Evolutionary conservation across 129 eudicot species (phyloP), one percentile per base, ranked within the genome.

Genomic region (Centella asiatica): DNA sequence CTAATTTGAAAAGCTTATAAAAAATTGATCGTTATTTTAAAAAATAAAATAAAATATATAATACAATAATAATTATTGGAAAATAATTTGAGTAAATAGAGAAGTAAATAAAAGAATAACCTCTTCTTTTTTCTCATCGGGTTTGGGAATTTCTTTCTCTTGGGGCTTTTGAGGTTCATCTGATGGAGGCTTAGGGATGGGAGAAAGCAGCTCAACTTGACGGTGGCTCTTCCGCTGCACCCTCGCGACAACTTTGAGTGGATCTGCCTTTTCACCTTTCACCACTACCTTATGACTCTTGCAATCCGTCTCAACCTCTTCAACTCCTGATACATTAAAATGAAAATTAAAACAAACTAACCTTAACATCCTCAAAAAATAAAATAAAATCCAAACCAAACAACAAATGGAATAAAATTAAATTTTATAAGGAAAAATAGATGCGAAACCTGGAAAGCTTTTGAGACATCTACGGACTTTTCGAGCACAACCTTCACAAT

Each of bases 401-500:
- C 19, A 18, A 18, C 11, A 5, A 20, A 13, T 45, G 1, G 6
- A 9, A 57, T 19, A 67, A 20, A 4, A 10, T 14, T 29, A 18
- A 44, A 27, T 17, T 6, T 14, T 44, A 15, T 2, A 12, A 14
- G 19, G 27, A 31, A 2, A 15, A 7, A 53, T 32, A 4, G 18
- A 81, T 11, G n/a, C 3, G 80, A 19, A 32, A 83, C 89, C 89
- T 17, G 70, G 65, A 31, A 83, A 83, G 14, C 83, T 83, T 45
- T 77, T 79, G 57, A 83, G 89, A 34, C 82, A 83, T 19, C 71
- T 44, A n/a, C 78, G 69, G 67, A 83, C 85, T 79, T 83, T 83
- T 18, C 78, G 61, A 37, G 89, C 89, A 54, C 89, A 83, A 14
- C 89, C 89, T 60, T 83, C 89, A 25, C 89, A 83, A 83, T 83